Evolutionary conservation across 2,329 filamentous ascomycete genomes (phyloP).

Genomic region (Aspergillus ruber): DNA sequence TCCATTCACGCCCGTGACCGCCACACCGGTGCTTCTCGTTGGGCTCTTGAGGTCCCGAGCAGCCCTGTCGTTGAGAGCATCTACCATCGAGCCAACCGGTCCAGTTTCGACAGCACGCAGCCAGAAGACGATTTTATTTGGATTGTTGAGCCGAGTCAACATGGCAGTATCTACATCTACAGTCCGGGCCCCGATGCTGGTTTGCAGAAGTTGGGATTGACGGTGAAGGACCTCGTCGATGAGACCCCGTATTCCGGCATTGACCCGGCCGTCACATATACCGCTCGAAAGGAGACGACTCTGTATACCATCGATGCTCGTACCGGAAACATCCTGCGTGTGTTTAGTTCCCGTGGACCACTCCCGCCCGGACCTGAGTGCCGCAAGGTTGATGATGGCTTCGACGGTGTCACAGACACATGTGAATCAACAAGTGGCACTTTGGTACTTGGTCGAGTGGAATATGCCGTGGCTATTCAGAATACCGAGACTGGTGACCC

Average conservation of each 20-base stretch:
- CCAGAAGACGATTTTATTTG: constrained; percentile 81
- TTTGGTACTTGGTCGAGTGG: constrained; percentile 74
- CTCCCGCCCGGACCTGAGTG: constrained; percentile 70
- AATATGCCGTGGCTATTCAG: constrained; percentile 84
- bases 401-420: constrained; percentile 54
- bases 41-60: constrained; percentile 72
- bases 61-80: constrained; percentile 86
- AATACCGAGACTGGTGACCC: constrained; percentile 64
- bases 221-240: constrained; percentile 74
- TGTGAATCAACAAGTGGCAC: constrained; percentile 69
- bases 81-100: constrained; percentile 67
- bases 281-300: constrained; percentile 82
- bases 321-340: constrained; percentile 74
- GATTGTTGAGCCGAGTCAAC: constrained; percentile 86
- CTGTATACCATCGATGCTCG: constrained; percentile 84
- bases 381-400: constrained; percentile 56
- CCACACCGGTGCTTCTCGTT: constrained; percentile 74
- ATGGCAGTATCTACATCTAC: constrained; percentile 84
- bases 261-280: constrained; percentile 77
- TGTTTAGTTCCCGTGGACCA: constrained; percentile 70
- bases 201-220: constrained; percentile 43
- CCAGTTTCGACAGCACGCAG: constrained; percentile 51
- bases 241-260: constrained; percentile 70
- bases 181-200: constrained; percentile 54
- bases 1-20: constrained; percentile 87